These are phyloP conservation scores for Neophaeococcomyces aloes DNA, from an alignment of 2,329 filamentous ascomycete species.

Conservation along the genomic window DNA sequence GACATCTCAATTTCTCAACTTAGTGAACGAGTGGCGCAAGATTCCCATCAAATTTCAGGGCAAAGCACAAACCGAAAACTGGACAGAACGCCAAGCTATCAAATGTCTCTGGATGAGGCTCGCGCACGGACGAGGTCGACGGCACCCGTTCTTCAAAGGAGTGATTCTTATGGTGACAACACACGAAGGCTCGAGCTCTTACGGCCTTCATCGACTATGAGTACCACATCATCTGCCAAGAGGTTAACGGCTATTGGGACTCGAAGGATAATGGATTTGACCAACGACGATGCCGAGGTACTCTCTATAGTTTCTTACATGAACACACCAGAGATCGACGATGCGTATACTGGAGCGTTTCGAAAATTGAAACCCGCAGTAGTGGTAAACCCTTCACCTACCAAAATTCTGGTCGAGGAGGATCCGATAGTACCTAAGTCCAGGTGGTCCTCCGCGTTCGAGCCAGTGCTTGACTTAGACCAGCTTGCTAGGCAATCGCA, in stretches of 20 bases:
- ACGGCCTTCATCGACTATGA: slow-evolving; percentile 12
- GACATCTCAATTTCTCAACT: too few relatives aligned
- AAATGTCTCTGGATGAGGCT: background rate
- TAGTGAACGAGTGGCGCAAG: too few relatives aligned
- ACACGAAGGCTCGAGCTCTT: slow-evolving; percentile 1
- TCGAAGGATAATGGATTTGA: slow-evolving; percentile 20
- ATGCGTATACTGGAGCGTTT: slow-evolving; percentile 11
- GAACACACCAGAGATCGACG: slow-evolving; percentile 13
- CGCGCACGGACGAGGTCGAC: too few relatives aligned
- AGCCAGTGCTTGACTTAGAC: slow-evolving; percentile 4
- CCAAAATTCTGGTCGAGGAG: background rate
- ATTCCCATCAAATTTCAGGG: too few relatives aligned
- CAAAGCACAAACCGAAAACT: too few relatives aligned
- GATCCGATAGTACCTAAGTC: background rate
- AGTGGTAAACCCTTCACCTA: background rate
- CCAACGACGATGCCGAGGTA: slow-evolving; percentile 14
- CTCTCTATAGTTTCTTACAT: slow-evolving; percentile 10
- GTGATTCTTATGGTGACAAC: background rate
- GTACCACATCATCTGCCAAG: slow-evolving; percentile 14
- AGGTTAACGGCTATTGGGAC: slow-evolving; percentile 13
- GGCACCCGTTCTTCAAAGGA: too few relatives aligned
- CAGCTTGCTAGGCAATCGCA: slow-evolving; percentile 2
- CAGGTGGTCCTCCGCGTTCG: background rate
- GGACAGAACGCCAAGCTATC: background rate
- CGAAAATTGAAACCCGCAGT: slow-evolving; percentile 6